Base-by-base conservation (phyloP, 805 yeast genomes). In the Teunomyces gatunensis region DNA sequence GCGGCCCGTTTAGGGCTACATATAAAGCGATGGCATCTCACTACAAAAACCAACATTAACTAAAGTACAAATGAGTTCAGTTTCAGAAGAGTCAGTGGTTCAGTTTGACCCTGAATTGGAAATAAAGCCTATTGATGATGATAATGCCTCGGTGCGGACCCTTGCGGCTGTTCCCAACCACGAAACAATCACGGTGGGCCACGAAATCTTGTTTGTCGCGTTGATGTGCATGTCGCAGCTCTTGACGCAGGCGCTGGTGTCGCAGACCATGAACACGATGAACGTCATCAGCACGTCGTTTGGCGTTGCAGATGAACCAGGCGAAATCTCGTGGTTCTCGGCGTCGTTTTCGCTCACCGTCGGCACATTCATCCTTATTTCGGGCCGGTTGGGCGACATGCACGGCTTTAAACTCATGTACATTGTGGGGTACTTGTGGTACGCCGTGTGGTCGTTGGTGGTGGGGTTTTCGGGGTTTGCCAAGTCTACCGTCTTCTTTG, bases 361-460 rank as follows among this genome's bases (percentile, higher is more conserved):
- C 13, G 73, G 73, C 12, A 67, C 73, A 2, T 68, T 68, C 44
- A 68, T 68, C 40, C 52, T 68, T 11, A 55, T 64, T 1, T 57
- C 65, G 2, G 73, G 73, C 1, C 56, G 70, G 27, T 42, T 68
- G 20, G 73, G 73, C 11, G 73, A 68, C 47, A 48, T 66, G 55
- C 61, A 60, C 47, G 73, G 73, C 18, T 67, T 67, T 51, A 68
- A 68, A 48, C 49, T 34, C 30, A 42, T 68, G 45, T 65, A 53
- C 48, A 36, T 65, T 9, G 37, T 60, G 9, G 71, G 71, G 3
- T 60, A 54, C 30, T 41, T 51, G 1, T 53, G 64, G 55, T 53
- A 54, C 30, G 61, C 61, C 0, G 35, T 68, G 5, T 49, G 54
- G 44, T 56, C 68, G 17, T 44, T 63, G 13, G 51, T 59, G 2